phyloP scores from a whole-genome alignment of 495 filamentous ascomycete genomes.

The Neurospora sp. region DNA sequence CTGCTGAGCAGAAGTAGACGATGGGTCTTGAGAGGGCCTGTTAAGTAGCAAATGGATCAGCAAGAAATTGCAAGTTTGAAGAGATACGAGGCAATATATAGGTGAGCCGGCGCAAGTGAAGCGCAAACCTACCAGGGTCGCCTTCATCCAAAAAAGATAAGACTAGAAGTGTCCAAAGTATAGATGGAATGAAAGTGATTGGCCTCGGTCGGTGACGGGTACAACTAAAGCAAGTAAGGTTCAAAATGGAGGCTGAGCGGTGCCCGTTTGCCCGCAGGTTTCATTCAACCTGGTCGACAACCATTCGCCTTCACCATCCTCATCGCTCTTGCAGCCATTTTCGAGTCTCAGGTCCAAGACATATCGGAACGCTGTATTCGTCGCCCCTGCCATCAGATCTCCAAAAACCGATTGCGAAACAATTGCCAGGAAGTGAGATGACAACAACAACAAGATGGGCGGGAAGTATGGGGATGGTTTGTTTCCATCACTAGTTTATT shows the following conservation, averaged over 20 bases:
- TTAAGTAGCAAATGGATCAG: background rate
- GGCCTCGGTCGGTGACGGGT: background rate
- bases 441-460: background rate
- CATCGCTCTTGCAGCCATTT: background rate
- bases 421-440: background rate
- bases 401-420: background rate
- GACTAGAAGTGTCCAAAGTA: background rate
- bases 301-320: background rate
- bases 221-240: background rate
- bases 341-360: background rate
- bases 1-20: background rate
- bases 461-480: background rate
- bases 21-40: background rate
- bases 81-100: background rate
- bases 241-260: background rate
- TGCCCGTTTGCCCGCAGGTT: background rate
- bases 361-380: background rate
- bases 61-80: background rate
- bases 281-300: background rate
- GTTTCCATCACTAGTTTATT: background rate
- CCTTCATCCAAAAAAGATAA: background rate
- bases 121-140: background rate
- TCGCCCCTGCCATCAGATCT: background rate
- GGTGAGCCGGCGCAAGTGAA: background rate
- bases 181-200: background rate